Evolutionary conservation across 805 yeast species (phyloP), one percentile per base, ranked within the genome.

Genomic region (Torulaspora delbrueckii): DNA sequence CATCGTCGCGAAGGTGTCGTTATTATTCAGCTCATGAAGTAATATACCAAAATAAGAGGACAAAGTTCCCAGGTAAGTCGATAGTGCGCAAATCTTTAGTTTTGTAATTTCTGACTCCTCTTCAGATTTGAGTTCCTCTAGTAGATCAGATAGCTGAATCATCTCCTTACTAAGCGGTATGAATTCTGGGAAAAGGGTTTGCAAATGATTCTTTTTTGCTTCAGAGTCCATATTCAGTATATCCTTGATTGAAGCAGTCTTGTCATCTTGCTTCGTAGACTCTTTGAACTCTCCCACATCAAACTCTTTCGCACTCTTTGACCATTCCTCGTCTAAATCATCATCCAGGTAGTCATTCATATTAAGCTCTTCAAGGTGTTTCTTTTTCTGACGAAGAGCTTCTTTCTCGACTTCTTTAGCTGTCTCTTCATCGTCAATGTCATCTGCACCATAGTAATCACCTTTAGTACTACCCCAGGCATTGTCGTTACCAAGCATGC

Each of bases 311-410:
- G 81, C 82, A 13, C 75, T 72, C 53, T 77, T 75, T 30, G 76
- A 71, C 96, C 97, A 91, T 52, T 85, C 95, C 37, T 61, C 60
- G 23, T 79, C 89, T 53, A 79, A 74, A 65, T 80, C 77, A 46
- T 87, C 95, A 52, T 87, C 93, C 55, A 83, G 68, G 61, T 75
- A 82, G 62, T 84, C 93, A 23, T 75, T 86, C 76, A 84, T 81
- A 38, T 80, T 78, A 55, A 90, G 71, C 37, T 84, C 95, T 53
- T 79, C 79, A 47, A 87, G 67, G 63, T 89, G 89, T 54, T 78
- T 75, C 69, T 84, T 85, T 67, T 90, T 97, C 54, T 87, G 81
- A 59, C 88, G 80, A 40, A 86, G 60, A 0, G 98, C 98, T 67
- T 93, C 97, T 56, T 79, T 81, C 47, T 91, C 93, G 67, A 89